Conservation (phyloP, 2,329 filamentous ascomycete genomes). For the Arthrobotrys pseudoclavata region DNA sequence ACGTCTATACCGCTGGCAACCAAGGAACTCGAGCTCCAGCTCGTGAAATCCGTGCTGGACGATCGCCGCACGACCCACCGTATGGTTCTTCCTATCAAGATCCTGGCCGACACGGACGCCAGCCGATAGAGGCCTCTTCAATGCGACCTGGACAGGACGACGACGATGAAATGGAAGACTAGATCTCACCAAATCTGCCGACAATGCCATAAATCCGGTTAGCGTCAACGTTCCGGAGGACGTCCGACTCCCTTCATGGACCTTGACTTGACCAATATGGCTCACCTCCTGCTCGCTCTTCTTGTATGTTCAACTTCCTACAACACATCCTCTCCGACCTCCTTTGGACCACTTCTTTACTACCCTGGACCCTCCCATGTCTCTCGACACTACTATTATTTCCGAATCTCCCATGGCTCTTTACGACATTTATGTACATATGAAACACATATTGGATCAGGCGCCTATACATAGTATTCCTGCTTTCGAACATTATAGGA, state of each 20-base stretch:
- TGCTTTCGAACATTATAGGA: slow-evolving; percentile 46
- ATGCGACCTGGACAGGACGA: slow-evolving; percentile 46
- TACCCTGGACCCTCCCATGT: slow-evolving; percentile 19
- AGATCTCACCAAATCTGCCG: slow-evolving; percentile 9
- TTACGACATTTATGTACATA: slow-evolving; percentile 54
- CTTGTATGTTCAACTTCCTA: slow-evolving; percentile 6
- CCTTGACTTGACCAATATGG: slow-evolving; percentile 7
- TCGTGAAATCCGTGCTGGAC: slow-evolving; percentile 52
- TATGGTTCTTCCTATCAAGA: slow-evolving; percentile 50
- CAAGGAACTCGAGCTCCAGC: slow-evolving; percentile 34
- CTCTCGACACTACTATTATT: slow-evolving; percentile 24
- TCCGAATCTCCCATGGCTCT: slow-evolving; percentile 29
- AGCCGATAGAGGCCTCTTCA: slow-evolving; percentile 45
- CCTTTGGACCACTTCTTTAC: slow-evolving; percentile 22
- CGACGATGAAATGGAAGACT: slow-evolving; percentile 54
- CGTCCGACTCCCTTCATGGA: slow-evolving; percentile 3
- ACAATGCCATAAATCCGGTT: slow-evolving; percentile 4
- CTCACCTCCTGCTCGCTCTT: slow-evolving; percentile 13
- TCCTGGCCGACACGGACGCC: slow-evolving; percentile 28
- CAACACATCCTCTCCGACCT: slow-evolving; percentile 12
- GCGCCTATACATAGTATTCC: slow-evolving; percentile 48
- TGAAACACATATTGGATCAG: slow-evolving; percentile 45
- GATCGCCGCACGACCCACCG: slow-evolving; percentile 44
- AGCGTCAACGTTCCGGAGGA: slow-evolving; percentile 7
- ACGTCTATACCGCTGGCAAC: slow-evolving; percentile 41